Percentiles rank a stretch among this genome's conserved stretches.
Evolutionary conservation across 2,329 filamentous ascomycete genomes (phyloP).

Genomic region (Aureobasidium vineae): DNA sequence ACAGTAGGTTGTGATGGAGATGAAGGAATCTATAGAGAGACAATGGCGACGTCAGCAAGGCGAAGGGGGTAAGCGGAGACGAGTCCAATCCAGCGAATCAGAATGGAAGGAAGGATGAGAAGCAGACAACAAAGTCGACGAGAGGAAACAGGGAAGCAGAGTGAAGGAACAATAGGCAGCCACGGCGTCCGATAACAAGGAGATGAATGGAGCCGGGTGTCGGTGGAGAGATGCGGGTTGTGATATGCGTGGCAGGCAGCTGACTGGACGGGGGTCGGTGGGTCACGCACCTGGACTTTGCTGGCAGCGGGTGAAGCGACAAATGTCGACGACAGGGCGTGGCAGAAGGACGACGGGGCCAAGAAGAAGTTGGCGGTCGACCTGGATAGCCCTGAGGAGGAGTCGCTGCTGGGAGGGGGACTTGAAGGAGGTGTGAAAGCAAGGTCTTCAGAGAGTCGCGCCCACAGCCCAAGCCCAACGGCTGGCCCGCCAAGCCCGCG

Average conservation of each 20-base stretch:
- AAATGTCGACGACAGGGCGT: conserved; percentile 18
- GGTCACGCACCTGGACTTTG: conserved; percentile 23
- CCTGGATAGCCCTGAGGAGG: conserved; percentile 14
- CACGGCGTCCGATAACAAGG: conserved; percentile 6
- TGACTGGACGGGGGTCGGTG: conserved; percentile 12
- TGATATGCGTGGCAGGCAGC: conserved; percentile 21
- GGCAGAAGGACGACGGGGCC: conserved; percentile 6
- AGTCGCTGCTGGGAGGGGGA: not conserved
- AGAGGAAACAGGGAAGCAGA: not conserved
- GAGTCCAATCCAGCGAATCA: conserved; percentile 16
- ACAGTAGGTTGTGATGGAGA: conserved; percentile 30
- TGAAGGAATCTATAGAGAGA: conserved; percentile 21
- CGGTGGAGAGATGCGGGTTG: not conserved
- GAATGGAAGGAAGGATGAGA: not conserved
- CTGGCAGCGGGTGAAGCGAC: not conserved
- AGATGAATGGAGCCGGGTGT: conserved; percentile 10
- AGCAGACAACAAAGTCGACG: not conserved
- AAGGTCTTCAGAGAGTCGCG: conserved; percentile 4
- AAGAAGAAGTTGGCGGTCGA: conserved; percentile 20
- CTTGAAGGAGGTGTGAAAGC: conserved; percentile 16
- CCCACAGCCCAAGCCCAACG: conserved; percentile 3
- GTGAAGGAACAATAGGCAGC: conserved; percentile 20
- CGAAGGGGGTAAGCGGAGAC: conserved; percentile 16
- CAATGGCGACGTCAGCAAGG: conserved; percentile 27
- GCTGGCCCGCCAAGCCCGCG: not conserved